A percentile compares a stretch with the other conserved stretches of the same genome.
Evolutionary conservation across 2,329 filamentous ascomycete species (phyloP).

Genomic region (Phaeoacremonium minimum): DNA sequence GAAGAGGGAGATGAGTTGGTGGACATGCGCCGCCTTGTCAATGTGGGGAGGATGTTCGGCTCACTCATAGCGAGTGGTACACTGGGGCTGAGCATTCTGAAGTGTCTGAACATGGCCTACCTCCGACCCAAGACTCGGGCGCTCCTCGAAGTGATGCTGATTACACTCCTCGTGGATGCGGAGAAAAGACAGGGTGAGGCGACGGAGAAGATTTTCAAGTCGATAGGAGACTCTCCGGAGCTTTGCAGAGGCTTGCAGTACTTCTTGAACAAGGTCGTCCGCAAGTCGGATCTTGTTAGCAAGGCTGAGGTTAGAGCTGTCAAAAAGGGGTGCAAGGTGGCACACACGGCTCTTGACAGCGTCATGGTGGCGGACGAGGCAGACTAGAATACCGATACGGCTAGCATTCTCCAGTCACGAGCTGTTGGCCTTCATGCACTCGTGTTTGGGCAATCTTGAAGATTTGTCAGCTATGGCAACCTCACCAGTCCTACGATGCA

Average conservation of each 20-base stretch:
- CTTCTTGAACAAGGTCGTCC: conserved; percentile 72
- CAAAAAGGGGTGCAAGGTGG: conserved; percentile 40
- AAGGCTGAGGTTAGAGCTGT: conserved; percentile 44
- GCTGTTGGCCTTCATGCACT: too few species aligned
- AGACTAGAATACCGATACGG: too few species aligned
- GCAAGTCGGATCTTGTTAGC: conserved; percentile 54
- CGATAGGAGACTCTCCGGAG: conserved; percentile 58
- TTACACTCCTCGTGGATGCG: conserved; percentile 64
- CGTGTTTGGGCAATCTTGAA: too few species aligned
- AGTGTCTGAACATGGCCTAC: conserved; percentile 74
- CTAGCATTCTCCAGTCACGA: too few species aligned
- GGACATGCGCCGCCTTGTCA: conserved; percentile 46
- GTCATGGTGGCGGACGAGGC: conserved; percentile 12
- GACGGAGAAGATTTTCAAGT: conserved; percentile 63
- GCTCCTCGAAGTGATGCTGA: conserved; percentile 77
- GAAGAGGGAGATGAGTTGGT: conserved; percentile 41
- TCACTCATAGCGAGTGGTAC: conserved; percentile 41
- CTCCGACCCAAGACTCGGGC: conserved; percentile 70
- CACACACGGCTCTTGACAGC: conserved; percentile 28
- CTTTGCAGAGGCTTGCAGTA: conserved; percentile 73
- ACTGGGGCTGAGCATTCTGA: conserved; percentile 46
- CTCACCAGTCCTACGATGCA: too few species aligned
- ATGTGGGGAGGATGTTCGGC: conserved; percentile 52
- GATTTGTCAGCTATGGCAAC: too few species aligned
- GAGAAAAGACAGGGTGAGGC: conserved; percentile 39